Base-by-base conservation (phyloP, 495 filamentous ascomycete species). In the Lichina pygmaea region DNA sequence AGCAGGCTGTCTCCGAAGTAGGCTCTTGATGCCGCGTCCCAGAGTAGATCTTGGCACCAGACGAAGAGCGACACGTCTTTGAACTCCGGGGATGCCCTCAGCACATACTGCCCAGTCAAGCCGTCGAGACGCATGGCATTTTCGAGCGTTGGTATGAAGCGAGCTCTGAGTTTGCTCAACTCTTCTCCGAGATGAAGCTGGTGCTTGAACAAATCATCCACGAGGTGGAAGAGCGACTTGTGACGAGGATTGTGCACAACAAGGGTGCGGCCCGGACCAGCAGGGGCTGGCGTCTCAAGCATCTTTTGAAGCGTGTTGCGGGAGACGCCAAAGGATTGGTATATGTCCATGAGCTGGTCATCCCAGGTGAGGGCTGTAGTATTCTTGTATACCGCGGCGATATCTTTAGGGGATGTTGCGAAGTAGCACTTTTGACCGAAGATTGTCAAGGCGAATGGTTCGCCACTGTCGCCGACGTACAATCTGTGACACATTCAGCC, bases 1-100 rank as follows among this genome's bases (percentile, higher is more conserved):
- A 47, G 34, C n/a, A 60, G 33, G 6, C 13, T 13, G 33, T 57
- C 50, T 7, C 55, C 58, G 44, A 52, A 60, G 41, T 53, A 55
- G 11, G 53, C 33, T 7, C 31, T 34, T 7, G 51, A 51, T 17
- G 48, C 50, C 3, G 48, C 51, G 41, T 50, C 41, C 2, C 58
- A 12, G 7, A 60, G 44, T 12, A 50, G 46, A 8, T 53, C 37
- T 17, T 24, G 15, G 24, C 16, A 46, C 44, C 47, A 51, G 1
- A 38, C 31, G 15, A 37, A 17, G 10, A 54, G 44, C 7, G 54
- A 55, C 7, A 57, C 45, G 24, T 24, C 24, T 24, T 24, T 24
- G 24, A 24, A 24, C 24, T 24, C 24, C 24, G 2, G 2, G 4
- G 24, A 24, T 4, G 24, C 24, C 24, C 4, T 24, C 24, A 24